Percentiles rank a stretch among this genome's conserved stretches.
Evolutionary conservation across 169 alveolate species (phyloP).

Genomic region (Neospora caninum): DNA sequence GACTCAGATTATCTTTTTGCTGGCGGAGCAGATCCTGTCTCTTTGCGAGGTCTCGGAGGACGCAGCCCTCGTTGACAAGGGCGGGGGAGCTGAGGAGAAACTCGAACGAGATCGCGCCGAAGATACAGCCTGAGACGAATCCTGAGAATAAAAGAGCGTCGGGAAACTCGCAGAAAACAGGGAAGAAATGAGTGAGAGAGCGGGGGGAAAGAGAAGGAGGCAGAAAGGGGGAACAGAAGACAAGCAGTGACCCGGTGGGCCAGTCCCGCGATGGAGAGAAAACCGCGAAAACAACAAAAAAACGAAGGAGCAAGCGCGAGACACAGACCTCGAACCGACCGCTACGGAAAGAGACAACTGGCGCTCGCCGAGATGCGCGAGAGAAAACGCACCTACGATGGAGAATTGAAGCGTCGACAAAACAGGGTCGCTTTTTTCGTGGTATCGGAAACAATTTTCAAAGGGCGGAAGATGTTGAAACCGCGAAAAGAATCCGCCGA

Average conservation of each 20-base stretch:
- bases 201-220: not conserved
- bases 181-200: not conserved
- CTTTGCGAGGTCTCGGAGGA: not conserved
- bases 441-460: not conserved
- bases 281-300: too few species aligned
- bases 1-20: not conserved
- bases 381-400: not conserved
- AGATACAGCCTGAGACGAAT: not conserved
- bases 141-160: not conserved
- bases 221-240: too few species aligned
- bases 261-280: too few species aligned
- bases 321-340: too few species aligned
- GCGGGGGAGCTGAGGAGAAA: not conserved
- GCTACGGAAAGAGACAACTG: too few species aligned
- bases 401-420: not conserved
- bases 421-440: not conserved
- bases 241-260: too few species aligned
- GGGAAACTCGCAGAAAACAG: not conserved
- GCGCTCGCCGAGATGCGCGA: too few species aligned
- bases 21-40: not conserved
- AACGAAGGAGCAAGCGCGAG: too few species aligned
- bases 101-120: not conserved
- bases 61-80: not conserved
- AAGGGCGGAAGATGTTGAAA: not conserved
- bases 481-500: not conserved